phyloP scores from a whole-genome alignment of 2,329 filamentous ascomycete genomes.

The Aspergillus tamarii region DNA sequence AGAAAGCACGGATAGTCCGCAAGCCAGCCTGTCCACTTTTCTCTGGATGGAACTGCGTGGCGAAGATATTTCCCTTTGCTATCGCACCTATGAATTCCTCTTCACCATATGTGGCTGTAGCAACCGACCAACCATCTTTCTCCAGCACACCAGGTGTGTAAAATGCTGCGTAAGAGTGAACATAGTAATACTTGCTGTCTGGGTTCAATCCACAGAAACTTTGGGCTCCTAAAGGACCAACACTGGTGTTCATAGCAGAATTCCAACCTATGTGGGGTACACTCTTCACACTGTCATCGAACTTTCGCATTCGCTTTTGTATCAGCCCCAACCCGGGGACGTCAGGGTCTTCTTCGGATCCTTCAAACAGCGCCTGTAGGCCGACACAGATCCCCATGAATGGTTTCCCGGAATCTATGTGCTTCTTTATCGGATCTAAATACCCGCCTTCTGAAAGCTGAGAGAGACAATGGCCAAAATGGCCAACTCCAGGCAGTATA shows the following conservation, averaged over 20 bases:
- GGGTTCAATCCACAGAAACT: slow-evolving; percentile 78
- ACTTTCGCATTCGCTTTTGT: slow-evolving; percentile 70
- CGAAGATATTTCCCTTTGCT: slow-evolving; percentile 81
- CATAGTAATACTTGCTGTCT: slow-evolving; percentile 96
- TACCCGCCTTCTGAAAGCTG: slow-evolving; percentile 83
- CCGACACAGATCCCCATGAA: slow-evolving; percentile 99
- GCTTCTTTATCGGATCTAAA: slow-evolving; percentile 76
- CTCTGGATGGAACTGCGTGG: slow-evolving; percentile 96
- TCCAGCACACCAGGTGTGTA: slow-evolving; percentile 77
- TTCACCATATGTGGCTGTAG: slow-evolving; percentile 81
- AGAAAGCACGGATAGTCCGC: slow-evolving; percentile 80
- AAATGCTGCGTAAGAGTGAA: slow-evolving; percentile 87
- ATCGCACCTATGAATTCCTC: slow-evolving; percentile 93
- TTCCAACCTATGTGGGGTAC: slow-evolving; percentile 99
- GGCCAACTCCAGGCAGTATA: slow-evolving; percentile 93
- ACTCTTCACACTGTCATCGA: slow-evolving; percentile 76
- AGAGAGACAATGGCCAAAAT: slow-evolving; percentile 93
- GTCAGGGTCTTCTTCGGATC: slow-evolving; percentile 75
- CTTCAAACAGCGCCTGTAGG: slow-evolving; percentile 84
- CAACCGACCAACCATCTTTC: slow-evolving; percentile 84
- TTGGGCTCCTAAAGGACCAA: slow-evolving; percentile 46
- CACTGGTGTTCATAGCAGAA: slow-evolving; percentile 66
- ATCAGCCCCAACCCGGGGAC: slow-evolving; percentile 78
- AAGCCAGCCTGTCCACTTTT: slow-evolving; percentile 92
- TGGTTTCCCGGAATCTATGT: slow-evolving; percentile 89